phyloP scores from a whole-genome alignment of 495 filamentous ascomycete species.

The Penicillium parvum region DNA sequence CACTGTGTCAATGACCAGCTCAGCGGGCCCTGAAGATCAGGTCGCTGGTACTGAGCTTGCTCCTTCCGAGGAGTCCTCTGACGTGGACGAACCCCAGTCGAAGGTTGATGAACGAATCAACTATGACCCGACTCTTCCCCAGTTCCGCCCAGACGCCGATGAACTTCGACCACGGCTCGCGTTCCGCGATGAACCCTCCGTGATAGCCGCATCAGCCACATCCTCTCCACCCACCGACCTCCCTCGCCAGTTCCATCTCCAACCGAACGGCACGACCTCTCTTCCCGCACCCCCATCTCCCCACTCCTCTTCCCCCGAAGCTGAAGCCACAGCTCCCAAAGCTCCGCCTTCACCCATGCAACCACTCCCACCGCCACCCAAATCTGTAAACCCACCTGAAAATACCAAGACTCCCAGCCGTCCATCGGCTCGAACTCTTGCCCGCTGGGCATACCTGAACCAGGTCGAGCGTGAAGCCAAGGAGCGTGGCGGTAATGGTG shows the following conservation, averaged over 20 bases:
- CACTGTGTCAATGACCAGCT: constrained; percentile 12
- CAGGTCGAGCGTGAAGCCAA: constrained; percentile 59
- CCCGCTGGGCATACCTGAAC: constrained; percentile 51
- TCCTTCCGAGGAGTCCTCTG: constrained; percentile 14
- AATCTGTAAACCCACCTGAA: constrained; percentile 12
- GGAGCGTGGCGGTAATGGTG: constrained; percentile 69
- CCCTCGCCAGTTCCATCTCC: constrained; percentile 28
- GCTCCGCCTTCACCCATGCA: constrained; percentile 35
- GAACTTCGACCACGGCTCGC: constrained; percentile 13
- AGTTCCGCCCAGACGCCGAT: constrained; percentile 56
- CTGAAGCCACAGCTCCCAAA: constrained; percentile 38
- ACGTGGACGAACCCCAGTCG: constrained; percentile 16
- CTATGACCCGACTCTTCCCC: constrained; percentile 66
- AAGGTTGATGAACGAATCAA: constrained; percentile 12
- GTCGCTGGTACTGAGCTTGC: constrained; percentile 12
- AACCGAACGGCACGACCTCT: constrained; percentile 31
- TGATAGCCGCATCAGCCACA: constrained; percentile 2
- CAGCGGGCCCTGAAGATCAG: constrained; percentile 11
- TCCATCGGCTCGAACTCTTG: constrained; percentile 44
- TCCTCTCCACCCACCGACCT: constrained; percentile 14
- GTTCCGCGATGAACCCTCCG: constrained; percentile 8
- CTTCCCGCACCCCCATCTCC: constrained; percentile 36
- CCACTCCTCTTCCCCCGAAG: constrained; percentile 30
- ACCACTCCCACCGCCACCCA: constrained; percentile 29
- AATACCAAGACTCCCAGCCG: constrained; percentile 10